Evolutionary conservation across 164 flowering plant species (phyloP), one percentile per base, ranked within the genome.

Genomic region (Annona cherimola): DNA sequence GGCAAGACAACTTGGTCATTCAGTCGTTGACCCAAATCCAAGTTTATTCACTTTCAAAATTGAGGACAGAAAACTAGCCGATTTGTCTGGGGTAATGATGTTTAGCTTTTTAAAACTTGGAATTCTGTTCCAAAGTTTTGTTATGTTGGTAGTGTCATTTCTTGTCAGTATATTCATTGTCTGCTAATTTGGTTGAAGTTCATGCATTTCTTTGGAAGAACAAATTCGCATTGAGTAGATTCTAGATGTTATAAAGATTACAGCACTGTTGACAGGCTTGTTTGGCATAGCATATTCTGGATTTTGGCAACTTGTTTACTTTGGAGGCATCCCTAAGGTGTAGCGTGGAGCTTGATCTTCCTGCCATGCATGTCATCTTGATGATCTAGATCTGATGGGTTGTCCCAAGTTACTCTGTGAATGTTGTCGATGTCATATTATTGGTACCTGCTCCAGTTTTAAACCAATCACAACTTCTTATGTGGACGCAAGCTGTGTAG

Each of bases 11-110:
- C 96, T 95, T 79, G 99, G 98, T 73, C 98, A 95, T 85, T 91
- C 98, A 2, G 82, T 91, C 74, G 76, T 95, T 50, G 89, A 91
- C 76, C 98, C 98, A 44, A 86, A 91, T 9, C 97, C 98, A 42
- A 95, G 98, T 75, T 79, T 95, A 80, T 92, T 95, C 83, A 95
- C 99, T 66, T 95, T 95, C 79, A 95, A 92, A 84, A 83, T 89
- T 74, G 84, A 80, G 57, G 98, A 92, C 74, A 68, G 76, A 20
- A 84, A 79, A 69, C 74, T 95, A 75, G 73, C 85, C 65, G 97
- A 89, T 73, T 77, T 95, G 74, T 81, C 98, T 69, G 97, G 99
- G 88, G 99, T 95, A 89, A 71, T 76, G 71, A 73, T 74, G 54
- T 60, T 70, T 19, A 14, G 57, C 42, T 20, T 42, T 26, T 8